A percentile compares a stretch with the other conserved stretches of the same genome.
These are phyloP conservation scores for Skeletonema menzelii DNA, from an alignment of 108 stramenopile genomes.

Conservation along the genomic window DNA sequence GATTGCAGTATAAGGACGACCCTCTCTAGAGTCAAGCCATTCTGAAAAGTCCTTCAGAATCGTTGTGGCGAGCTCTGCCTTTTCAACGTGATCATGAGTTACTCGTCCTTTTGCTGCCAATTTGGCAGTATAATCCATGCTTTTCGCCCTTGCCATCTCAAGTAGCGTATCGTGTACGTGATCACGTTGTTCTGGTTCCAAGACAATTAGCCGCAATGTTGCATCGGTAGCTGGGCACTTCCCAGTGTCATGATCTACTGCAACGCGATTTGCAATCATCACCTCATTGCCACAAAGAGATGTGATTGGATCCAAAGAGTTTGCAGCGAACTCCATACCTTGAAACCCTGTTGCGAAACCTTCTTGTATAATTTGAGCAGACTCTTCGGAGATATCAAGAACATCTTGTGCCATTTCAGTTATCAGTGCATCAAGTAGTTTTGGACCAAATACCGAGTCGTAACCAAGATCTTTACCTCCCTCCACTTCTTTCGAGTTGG, in stretches of 20 bases:
- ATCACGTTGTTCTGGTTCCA: constrained; percentile 35
- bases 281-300: constrained; percentile 11
- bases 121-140: constrained; percentile 38
- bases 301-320: constrained; percentile 4
- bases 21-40: constrained; percentile 40
- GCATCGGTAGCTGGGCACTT: constrained; percentile 45
- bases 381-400: constrained; percentile 47
- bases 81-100: constrained; percentile 28
- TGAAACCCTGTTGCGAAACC: constrained; percentile 43
- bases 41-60: constrained; percentile 45
- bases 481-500: constrained; percentile 34
- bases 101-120: constrained; percentile 41
- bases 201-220: constrained; percentile 45
- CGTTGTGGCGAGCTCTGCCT: constrained; percentile 46
- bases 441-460: constrained; percentile 26
- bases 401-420: constrained; percentile 54
- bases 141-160: constrained; percentile 48
- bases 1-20: constrained; percentile 39
- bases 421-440: constrained; percentile 33
- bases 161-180: constrained; percentile 47
- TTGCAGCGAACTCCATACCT: constrained; percentile 20
- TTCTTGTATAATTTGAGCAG: constrained; percentile 22
- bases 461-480: constrained; percentile 45
- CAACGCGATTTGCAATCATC: constrained; percentile 42
- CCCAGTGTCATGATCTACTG: constrained; percentile 35